Evolutionary conservation across 192 early-diverging fungal genomes (phyloP).

Genomic region (Backusella tuberculispora): DNA sequence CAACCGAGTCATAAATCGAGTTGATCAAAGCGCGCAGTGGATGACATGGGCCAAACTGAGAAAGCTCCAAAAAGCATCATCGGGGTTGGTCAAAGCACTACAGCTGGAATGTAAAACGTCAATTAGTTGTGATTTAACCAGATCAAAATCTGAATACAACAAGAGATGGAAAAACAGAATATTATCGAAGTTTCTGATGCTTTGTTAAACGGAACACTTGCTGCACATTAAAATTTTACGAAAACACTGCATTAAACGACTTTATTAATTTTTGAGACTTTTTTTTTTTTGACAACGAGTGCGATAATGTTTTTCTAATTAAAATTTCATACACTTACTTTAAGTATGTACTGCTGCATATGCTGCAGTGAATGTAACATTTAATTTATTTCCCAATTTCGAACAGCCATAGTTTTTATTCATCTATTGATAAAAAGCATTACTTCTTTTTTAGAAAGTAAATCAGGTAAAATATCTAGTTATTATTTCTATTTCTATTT

Average conservation of each 20-base stretch:
- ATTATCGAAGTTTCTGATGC: too few species aligned
- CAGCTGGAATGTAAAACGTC: not conserved
- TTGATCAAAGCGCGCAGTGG: not conserved
- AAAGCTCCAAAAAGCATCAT: not conserved
- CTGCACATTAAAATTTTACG: not conserved
- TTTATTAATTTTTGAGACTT: slow-evolving; percentile 11
- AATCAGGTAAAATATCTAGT: too few species aligned
- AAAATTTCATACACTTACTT: slow-evolving; percentile 15
- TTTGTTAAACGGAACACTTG: not conserved
- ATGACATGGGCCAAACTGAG: not conserved
- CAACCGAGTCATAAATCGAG: not conserved
- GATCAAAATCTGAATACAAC: not conserved
- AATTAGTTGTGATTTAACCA: not conserved
- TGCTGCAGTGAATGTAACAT: slow-evolving; percentile 10
- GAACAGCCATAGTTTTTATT: not conserved
- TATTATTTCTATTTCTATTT: too few species aligned
- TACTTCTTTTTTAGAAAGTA: too few species aligned
- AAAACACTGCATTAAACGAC: not conserved
- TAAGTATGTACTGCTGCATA: slow-evolving; percentile 14
- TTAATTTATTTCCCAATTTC: not conserved
- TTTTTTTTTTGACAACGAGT: not conserved
- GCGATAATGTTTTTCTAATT: slow-evolving; percentile 5
- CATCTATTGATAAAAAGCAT: too few species aligned
- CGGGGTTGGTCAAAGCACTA: not conserved
- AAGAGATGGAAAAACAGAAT: not conserved